phyloP scores from a whole-genome alignment of 2,329 filamentous ascomycete species.

The Neoscytalidium dimidiatum region DNA sequence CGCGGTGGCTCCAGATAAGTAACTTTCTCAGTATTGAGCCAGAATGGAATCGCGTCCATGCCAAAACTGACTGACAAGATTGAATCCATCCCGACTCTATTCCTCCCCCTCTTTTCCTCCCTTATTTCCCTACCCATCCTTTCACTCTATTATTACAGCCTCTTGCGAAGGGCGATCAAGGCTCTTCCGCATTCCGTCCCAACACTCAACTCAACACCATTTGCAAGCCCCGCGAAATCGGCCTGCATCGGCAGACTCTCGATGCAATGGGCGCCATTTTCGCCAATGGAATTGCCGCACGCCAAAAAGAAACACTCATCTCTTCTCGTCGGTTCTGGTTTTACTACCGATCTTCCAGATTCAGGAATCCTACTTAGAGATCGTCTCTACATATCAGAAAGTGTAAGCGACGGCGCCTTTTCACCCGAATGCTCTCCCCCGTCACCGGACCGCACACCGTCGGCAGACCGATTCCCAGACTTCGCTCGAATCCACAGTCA shows the following conservation, averaged over 20 bases:
- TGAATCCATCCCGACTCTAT: no score
- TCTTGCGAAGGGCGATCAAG: not conserved
- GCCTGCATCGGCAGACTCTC: not conserved
- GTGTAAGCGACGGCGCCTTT: not conserved
- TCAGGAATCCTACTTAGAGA: not conserved
- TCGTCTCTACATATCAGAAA: not conserved
- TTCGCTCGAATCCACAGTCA: not conserved
- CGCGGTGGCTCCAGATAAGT: no score
- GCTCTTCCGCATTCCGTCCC: not conserved
- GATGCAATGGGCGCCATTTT: not conserved
- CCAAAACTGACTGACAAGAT: not conserved
- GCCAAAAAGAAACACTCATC: not conserved
- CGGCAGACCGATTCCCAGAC: not conserved
- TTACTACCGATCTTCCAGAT: no score
- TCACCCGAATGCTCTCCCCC: not conserved
- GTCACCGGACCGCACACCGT: not conserved
- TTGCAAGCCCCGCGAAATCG: not conserved
- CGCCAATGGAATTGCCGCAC: not conserved
- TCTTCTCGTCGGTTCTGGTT: not conserved
- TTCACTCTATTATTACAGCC: not conserved
- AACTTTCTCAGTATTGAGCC: no score
- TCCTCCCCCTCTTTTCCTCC: no score
- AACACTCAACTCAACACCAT: not conserved
- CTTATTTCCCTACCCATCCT: not conserved
- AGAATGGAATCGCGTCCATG: no score